Base-by-base conservation (phyloP, 345 rosid genomes). In the Aquilaria sinensis region DNA sequence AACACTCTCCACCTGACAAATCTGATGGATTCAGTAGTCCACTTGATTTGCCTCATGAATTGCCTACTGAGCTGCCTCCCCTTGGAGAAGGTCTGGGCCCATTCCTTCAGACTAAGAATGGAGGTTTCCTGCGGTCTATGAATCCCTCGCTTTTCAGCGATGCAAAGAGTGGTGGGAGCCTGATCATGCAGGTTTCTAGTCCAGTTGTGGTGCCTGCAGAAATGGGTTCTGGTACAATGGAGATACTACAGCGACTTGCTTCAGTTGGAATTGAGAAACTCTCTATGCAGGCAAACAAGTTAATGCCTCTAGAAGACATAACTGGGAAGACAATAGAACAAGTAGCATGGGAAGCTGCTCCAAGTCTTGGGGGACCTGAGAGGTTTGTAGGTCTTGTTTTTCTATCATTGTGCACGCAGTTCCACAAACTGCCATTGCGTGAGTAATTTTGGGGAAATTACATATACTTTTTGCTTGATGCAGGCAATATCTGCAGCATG, bases 181-280 rank as follows among this genome's bases (percentile, higher is more conserved):
- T 90, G 81, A 70, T 93, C 74, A 93, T 93, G 97, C 98, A 93
- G 74, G 96, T 81, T 70, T 93, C 98, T 45, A 83, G 77, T 77
- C 97, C 98, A 2, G 93, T 93, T 64, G 97, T 93, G 61, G 90
- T 93, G 54, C 98, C 97, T 13, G 97, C 96, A 12, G 96, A 85
- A 77, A 89, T 93, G 98, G 98, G 98, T 62, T 84, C 90, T 61
- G 82, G 81, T 67, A 73, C 88, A 66, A 80, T 78, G 80, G 96
- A 80, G 48, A 78, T 85, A 68, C 82, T 89, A 60, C 84, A 87
- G 78, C 74, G 54, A 63, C 74, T 93, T 51, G 98, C 93, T 56
- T 87, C 94, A 32, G 75, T 81, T 75, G 98, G 98, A 65, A 89
- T 93, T 69, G 97, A 89, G 69, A 93, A 89, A 80, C 93, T 93